Evolutionary conservation across 139 green algal genomes (phyloP).

Genomic region (Tetraselmis striata): DNA sequence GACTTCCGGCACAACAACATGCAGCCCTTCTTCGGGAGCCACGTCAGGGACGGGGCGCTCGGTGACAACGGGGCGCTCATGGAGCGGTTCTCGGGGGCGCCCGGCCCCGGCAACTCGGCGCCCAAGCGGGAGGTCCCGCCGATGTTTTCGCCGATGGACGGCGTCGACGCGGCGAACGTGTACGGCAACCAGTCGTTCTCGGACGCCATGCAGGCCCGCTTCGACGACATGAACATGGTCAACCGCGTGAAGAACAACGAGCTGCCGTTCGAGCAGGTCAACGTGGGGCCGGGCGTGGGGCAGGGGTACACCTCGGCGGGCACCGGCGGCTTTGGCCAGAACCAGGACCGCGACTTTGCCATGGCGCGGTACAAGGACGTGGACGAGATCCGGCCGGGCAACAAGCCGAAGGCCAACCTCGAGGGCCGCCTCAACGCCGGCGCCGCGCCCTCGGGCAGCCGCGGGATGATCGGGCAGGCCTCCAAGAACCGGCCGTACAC

Average conservation of each 20-base stretch:
- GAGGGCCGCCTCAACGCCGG: neutral
- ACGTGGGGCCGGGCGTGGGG: neutral
- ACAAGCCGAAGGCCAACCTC: neutral
- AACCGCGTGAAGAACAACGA: neutral
- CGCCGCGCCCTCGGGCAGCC: too few relatives aligned
- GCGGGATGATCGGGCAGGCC: neutral
- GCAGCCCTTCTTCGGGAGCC: neutral
- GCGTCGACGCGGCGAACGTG: neutral
- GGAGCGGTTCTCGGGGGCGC: neutral
- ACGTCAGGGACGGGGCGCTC: too few relatives aligned
- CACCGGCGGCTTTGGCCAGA: neutral
- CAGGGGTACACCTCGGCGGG: neutral
- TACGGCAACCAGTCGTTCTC: too few relatives aligned
- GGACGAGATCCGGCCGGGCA: neutral
- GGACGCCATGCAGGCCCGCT: too few relatives aligned
- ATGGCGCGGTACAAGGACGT: neutral
- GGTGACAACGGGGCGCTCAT: neutral
- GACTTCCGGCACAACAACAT: neutral
- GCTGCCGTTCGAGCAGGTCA: neutral
- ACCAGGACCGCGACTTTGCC: neutral
- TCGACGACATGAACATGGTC: neutral
- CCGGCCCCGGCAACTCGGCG: neutral
- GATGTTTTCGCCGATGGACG: neutral
- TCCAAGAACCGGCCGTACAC: neutral
- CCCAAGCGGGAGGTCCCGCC: neutral